A percentile compares a stretch with the other conserved stretches of the same genome.
Conservation (phyloP, 768 basidiomycete genomes). For the Lentinula aciculospora region DNA sequence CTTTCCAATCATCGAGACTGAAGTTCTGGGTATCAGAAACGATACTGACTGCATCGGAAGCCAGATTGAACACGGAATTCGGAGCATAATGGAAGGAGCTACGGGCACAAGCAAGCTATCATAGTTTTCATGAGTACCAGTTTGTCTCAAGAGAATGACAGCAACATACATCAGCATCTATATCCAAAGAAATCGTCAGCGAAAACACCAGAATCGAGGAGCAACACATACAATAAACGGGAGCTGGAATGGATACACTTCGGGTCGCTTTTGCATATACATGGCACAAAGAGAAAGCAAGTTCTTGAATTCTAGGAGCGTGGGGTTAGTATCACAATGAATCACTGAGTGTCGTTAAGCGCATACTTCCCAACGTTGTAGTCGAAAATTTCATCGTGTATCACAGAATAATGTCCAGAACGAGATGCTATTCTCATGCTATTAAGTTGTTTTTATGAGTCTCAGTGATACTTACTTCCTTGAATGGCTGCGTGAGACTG, state of each 20-base stretch:
- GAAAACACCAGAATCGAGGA: neutral
- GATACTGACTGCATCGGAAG: neutral
- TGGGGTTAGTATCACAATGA: too few relatives aligned
- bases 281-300: constrained; percentile 47
- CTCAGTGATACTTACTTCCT: constrained; percentile 31
- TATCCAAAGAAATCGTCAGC: neutral
- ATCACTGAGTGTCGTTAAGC: too few relatives aligned
- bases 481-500: constrained; percentile 51
- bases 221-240: constrained; percentile 48
- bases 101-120: constrained; percentile 6
- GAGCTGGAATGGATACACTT: constrained; percentile 54
- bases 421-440: constrained; percentile 18
- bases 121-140: neutral
- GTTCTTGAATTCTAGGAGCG: constrained; percentile 26
- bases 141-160: neutral
- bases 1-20: constrained; percentile 4
- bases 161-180: constrained; percentile 9
- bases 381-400: constrained; percentile 32
- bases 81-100: neutral
- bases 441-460: neutral
- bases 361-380: neutral
- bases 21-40: neutral
- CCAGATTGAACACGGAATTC: neutral
- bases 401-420: constrained; percentile 45
- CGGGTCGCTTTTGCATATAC: constrained; percentile 49